Percentiles rank a stretch among this genome's conserved stretches.
These are phyloP conservation scores for Sporothrix humicola DNA, from an alignment of 2,329 filamentous ascomycete species.

Conservation along the genomic window DNA sequence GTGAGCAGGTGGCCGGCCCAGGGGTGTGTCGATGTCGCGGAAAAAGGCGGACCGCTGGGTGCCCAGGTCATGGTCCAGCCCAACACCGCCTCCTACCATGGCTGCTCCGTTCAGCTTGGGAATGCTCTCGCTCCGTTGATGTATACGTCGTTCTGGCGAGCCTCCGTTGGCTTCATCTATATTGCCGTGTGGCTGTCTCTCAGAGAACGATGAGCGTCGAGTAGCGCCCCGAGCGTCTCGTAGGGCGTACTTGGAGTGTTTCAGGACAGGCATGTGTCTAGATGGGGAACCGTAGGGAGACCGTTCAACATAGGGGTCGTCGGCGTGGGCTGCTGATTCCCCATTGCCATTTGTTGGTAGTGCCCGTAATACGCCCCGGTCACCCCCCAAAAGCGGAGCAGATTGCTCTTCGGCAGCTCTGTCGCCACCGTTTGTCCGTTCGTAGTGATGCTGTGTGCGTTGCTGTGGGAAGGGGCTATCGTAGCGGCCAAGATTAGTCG, in stretches of 20 bases:
- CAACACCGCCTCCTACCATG: constrained; percentile 22
- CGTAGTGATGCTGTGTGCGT: constrained; percentile 34
- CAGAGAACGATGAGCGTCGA: constrained; percentile 38
- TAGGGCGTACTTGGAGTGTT: constrained; percentile 49
- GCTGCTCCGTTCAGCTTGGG: constrained; percentile 28
- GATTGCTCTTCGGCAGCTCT: constrained; percentile 23
- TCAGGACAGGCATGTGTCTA: constrained; percentile 40
- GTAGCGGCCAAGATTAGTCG: constrained; percentile 28
- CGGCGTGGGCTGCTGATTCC: constrained; percentile 40
- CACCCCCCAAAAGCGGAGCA: constrained; percentile 45
- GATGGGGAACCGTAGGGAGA: constrained; percentile 42
- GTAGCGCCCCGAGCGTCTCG: constrained; percentile 46
- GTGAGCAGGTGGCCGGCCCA: constrained; percentile 24
- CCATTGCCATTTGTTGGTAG: constrained; percentile 38
- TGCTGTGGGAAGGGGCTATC: constrained; percentile 38
- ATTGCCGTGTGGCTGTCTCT: constrained; percentile 31
- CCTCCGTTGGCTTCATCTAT: constrained; percentile 33
- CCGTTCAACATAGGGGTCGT: constrained; percentile 40
- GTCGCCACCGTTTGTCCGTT: constrained; percentile 36
- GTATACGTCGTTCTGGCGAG: constrained; percentile 38
- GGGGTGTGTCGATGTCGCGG: constrained; percentile 40
- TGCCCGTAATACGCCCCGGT: constrained; percentile 50
- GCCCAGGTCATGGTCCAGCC: constrained; percentile 39
- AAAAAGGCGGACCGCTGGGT: constrained; percentile 42
- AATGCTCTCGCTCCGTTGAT: constrained; percentile 27